These are phyloP conservation scores for Sequoiadendron giganteum DNA, from an alignment of 75 land plant species.

Conservation along the genomic window DNA sequence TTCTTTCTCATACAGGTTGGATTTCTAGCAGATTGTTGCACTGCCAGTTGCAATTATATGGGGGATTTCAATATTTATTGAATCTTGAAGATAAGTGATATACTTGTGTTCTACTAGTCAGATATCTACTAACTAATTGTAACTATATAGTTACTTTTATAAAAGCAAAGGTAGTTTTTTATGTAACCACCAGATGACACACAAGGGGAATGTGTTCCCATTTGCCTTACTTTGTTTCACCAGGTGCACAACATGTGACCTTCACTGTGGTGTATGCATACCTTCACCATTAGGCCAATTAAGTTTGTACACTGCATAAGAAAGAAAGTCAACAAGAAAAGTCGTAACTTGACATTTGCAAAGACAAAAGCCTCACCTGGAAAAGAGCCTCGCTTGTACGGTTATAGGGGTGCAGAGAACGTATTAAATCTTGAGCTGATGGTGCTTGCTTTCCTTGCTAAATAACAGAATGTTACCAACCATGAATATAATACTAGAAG, in stretches of 20 bases:
- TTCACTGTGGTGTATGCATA: too few species aligned
- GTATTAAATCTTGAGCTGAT: slow-evolving; percentile 45
- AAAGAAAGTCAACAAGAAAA: neutral
- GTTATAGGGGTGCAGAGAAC: slow-evolving; percentile 78
- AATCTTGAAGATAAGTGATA: too few species aligned
- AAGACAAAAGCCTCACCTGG: slow-evolving; percentile 40
- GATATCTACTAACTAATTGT: too few species aligned
- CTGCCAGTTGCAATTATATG: neutral
- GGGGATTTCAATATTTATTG: neutral
- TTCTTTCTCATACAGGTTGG: neutral
- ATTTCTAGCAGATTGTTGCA: neutral
- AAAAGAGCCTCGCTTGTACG: slow-evolving; percentile 73
- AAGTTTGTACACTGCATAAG: too few species aligned
- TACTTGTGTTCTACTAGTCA: too few species aligned
- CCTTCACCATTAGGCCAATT: too few species aligned
- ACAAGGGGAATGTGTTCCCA: neutral
- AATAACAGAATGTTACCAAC: slow-evolving; percentile 6
- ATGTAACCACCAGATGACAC: too few species aligned
- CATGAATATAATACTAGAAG: neutral
- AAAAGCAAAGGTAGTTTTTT: too few species aligned
- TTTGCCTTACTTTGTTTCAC: neutral
- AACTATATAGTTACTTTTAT: too few species aligned
- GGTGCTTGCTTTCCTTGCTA: slow-evolving; percentile 58
- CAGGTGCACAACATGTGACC: too few species aligned
- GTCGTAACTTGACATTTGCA: neutral